Conservation (phyloP, 345 rosid species). For the Camelina laxa region DNA sequence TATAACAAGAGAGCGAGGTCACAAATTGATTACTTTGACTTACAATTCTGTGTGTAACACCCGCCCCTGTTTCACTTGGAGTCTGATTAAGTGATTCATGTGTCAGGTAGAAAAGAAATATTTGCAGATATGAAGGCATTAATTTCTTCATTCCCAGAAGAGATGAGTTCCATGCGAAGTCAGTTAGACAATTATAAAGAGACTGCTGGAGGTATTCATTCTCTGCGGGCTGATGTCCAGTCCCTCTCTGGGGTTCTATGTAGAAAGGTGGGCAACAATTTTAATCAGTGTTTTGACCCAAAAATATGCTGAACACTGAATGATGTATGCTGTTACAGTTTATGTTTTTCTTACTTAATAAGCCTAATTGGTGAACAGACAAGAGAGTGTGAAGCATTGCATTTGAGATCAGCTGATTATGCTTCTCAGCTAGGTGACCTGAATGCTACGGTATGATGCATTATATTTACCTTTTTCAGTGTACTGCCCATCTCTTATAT, state of each 20-base stretch:
- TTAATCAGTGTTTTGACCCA: no score
- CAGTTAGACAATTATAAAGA: constrained; percentile 76
- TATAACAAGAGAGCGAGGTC: constrained; percentile 79
- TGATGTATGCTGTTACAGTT: constrained; percentile 21
- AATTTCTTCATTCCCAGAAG: constrained; percentile 88
- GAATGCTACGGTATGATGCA: constrained; percentile 69
- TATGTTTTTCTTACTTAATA: constrained; percentile 28
- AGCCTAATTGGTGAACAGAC: constrained; percentile 57
- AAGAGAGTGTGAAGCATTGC: constrained; percentile 63
- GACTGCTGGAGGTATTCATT: constrained; percentile 75
- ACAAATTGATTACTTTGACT: constrained; percentile 31
- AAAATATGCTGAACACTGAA: constrained; percentile 4
- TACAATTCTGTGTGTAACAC: constrained; percentile 15
- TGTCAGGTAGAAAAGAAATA: constrained; percentile 87
- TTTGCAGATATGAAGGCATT: constrained; percentile 83
- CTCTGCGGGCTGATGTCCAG: constrained; percentile 79
- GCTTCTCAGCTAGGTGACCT: constrained; percentile 65
- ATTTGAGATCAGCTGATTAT: constrained; percentile 61
- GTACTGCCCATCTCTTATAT: constrained; percentile 15
- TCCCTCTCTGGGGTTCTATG: constrained; percentile 69
- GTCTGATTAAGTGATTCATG: constrained; percentile 42
- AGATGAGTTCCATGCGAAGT: constrained; percentile 83
- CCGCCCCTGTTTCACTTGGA: constrained; percentile 28
- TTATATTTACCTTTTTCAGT: constrained; percentile 25
- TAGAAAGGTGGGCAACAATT: constrained; percentile 65